Percentiles rank a stretch among this genome's conserved stretches.
Evolutionary conservation across 129 eudicot species (phyloP).

Genomic region (Scalesia atractyloides): DNA sequence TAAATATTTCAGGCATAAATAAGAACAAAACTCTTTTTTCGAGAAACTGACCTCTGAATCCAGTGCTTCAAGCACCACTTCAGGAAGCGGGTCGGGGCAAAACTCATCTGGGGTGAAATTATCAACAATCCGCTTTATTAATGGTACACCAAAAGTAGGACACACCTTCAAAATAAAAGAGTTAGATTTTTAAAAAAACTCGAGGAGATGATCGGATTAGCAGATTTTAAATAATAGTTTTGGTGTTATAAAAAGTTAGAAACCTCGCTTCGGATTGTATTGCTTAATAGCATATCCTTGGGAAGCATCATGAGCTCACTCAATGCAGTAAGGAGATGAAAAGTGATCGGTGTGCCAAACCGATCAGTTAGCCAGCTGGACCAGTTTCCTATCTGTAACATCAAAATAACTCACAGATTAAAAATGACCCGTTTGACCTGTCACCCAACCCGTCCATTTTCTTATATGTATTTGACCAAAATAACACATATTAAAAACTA

Average conservation of each 20-base stretch:
- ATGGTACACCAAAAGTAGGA: slow-evolving; percentile 62
- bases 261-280: slow-evolving; percentile 84
- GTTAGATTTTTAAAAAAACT: neutral
- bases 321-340: slow-evolving; percentile 73
- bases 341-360: slow-evolving; percentile 58
- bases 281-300: slow-evolving; percentile 84
- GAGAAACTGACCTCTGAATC: slow-evolving; percentile 64
- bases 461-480: slow-evolving; percentile 54
- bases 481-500: neutral
- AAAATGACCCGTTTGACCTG: too few species aligned
- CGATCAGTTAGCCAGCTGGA: slow-evolving; percentile 87
- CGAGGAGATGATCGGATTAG: neutral
- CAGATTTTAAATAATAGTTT: neutral
- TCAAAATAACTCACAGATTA: too few species aligned
- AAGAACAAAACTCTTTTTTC: neutral
- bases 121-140: slow-evolving; percentile 71
- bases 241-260: neutral
- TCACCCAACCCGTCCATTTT: slow-evolving; percentile 44
- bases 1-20: neutral
- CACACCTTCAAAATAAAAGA: slow-evolving; percentile 61
- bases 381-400: slow-evolving; percentile 86
- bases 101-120: slow-evolving; percentile 81
- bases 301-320: slow-evolving; percentile 99
- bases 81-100: slow-evolving; percentile 75
- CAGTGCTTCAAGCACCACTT: slow-evolving; percentile 63